phyloP scores from a whole-genome alignment of 2,329 filamentous ascomycete genomes.

The Paecilomyces fulvus region DNA sequence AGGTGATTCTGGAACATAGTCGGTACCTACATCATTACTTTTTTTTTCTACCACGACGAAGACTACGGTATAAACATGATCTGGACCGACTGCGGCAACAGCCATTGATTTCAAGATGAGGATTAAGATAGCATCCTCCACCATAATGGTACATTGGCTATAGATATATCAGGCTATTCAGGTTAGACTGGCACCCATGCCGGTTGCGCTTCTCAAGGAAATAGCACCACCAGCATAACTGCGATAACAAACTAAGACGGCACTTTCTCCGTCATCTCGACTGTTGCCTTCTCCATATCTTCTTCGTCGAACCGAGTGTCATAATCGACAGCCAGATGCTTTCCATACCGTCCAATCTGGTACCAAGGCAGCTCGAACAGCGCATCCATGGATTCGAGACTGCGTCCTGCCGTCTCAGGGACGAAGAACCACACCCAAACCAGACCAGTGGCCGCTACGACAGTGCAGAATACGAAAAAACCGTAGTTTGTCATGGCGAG shows the following conservation, averaged over 20 bases:
- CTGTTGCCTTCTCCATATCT: neutral
- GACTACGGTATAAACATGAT: too few species aligned
- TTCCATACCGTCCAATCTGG: conserved; percentile 51
- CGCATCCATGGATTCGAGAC: conserved; percentile 54
- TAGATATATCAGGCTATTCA: too few species aligned
- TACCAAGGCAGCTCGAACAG: conserved; percentile 68
- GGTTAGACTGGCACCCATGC: too few species aligned
- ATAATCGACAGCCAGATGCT: conserved; percentile 1
- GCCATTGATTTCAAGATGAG: too few species aligned
- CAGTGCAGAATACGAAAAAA: conserved; percentile 69
- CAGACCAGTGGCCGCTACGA: conserved; percentile 59
- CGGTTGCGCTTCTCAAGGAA: neutral
- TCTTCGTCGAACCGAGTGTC: neutral
- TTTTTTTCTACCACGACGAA: too few species aligned
- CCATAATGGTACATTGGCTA: too few species aligned
- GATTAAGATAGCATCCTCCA: too few species aligned
- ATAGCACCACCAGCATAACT: neutral
- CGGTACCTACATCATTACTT: too few species aligned
- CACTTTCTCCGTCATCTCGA: neutral
- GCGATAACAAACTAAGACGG: neutral
- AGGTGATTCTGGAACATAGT: too few species aligned
- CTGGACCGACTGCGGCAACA: too few species aligned
- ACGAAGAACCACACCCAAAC: conserved; percentile 64
- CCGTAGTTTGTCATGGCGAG: conserved; percentile 53
- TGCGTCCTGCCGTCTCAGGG: conserved; percentile 60